Conservation (phyloP, 2,329 filamentous ascomycete genomes). For the Fusarium sp. region DNA sequence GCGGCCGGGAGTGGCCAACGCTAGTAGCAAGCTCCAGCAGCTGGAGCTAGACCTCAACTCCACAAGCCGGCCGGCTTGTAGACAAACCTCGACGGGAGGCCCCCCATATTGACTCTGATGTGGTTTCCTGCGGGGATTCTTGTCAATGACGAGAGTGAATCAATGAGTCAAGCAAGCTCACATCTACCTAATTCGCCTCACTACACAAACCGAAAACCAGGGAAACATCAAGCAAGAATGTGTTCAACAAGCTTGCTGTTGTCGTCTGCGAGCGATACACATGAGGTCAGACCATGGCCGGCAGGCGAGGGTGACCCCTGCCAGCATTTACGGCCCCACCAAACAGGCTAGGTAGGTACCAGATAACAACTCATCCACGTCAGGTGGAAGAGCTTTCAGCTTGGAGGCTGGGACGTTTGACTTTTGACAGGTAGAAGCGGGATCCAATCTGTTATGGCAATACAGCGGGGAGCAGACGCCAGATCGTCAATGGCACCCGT, state of each 20-base stretch:
- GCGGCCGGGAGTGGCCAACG: constrained; percentile 36
- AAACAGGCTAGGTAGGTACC: constrained; percentile 16
- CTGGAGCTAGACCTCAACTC: constrained; percentile 24
- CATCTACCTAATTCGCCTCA: constrained; percentile 8
- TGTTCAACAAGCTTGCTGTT: constrained; percentile 21
- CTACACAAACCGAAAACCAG: constrained; percentile 8
- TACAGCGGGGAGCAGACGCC: not conserved
- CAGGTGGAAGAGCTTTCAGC: constrained; percentile 1
- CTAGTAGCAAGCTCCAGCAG: constrained; percentile 26
- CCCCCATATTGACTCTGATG: constrained; percentile 21
- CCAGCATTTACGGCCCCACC: constrained; percentile 17
- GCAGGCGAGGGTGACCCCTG: constrained; percentile 28
- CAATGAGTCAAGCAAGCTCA: constrained; percentile 21
- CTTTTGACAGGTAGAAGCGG: not conserved
- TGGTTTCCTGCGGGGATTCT: constrained; percentile 29
- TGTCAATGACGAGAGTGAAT: constrained; percentile 22
- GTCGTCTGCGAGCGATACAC: constrained; percentile 23
- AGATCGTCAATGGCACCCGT: constrained; percentile 8
- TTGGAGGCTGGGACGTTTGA: not conserved
- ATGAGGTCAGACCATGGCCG: constrained; percentile 37
- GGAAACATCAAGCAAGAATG: constrained; percentile 14
- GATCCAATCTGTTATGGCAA: not conserved
- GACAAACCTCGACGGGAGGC: constrained; percentile 22
- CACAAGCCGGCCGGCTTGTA: constrained; percentile 19
- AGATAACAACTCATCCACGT: constrained; percentile 20